Evolutionary conservation across 768 basidiomycete species (phyloP).

Genomic region (Lactifluus subvellereus): DNA sequence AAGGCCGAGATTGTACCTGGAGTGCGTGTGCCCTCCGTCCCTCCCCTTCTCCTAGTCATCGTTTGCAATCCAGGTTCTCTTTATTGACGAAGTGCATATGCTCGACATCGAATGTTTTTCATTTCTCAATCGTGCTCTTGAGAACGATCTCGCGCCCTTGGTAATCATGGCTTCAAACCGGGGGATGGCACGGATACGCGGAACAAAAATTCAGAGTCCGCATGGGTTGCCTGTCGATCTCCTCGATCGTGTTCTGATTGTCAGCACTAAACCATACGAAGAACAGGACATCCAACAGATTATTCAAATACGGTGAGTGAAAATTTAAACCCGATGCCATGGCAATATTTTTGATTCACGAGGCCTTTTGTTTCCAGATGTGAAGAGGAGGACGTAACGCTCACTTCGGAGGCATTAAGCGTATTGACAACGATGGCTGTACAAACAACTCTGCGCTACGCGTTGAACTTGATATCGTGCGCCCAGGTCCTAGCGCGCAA

Average conservation of each 20-base stretch:
- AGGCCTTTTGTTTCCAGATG: slow-evolving; percentile 44
- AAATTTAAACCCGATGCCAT: neutral
- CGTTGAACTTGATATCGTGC: slow-evolving; percentile 91
- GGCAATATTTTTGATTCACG: neutral
- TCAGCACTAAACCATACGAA: slow-evolving; percentile 83
- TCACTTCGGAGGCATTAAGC: slow-evolving; percentile 63
- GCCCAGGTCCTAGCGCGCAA: slow-evolving; percentile 81
- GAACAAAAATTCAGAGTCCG: slow-evolving; percentile 90
- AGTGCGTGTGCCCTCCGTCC: slow-evolving; percentile 41
- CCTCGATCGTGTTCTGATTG: slow-evolving; percentile 92
- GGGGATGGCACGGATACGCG: slow-evolving; percentile 90
- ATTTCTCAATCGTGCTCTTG: slow-evolving; percentile 93
- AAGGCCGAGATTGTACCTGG: slow-evolving; percentile 98
- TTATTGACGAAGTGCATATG: slow-evolving; percentile 99
- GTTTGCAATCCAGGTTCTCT: slow-evolving; percentile 63
- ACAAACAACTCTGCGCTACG: slow-evolving; percentile 89
- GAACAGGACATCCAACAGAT: slow-evolving; percentile 86
- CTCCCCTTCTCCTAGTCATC: neutral
- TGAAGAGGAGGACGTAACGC: slow-evolving; percentile 91
- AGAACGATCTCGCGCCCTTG: slow-evolving; percentile 87
- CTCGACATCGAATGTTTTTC: slow-evolving; percentile 99
- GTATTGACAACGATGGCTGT: slow-evolving; percentile 87
- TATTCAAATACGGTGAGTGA: slow-evolving; percentile 76
- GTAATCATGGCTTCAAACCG: slow-evolving; percentile 99
- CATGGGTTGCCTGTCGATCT: slow-evolving; percentile 94